Base-by-base conservation (phyloP, 225 moss, liverwort and hornwort species). In the Marchantia polymorpha region DNA sequence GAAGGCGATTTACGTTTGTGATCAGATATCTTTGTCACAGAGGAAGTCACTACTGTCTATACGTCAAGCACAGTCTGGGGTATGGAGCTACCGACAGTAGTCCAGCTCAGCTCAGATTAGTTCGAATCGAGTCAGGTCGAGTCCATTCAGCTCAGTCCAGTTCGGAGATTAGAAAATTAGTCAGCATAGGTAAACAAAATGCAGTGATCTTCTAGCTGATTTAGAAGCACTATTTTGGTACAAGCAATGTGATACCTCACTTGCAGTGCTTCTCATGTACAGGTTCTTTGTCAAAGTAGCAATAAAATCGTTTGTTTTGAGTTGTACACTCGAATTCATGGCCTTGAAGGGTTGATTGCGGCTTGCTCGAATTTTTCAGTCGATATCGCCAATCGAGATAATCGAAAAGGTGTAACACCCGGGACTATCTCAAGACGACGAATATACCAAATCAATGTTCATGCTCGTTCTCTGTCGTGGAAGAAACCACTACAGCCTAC, bases 181-280 rank as follows among this genome's bases (percentile, higher is more conserved):
- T 72, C 7, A 72, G 52, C 17, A 15, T 15, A 20, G 58, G 4
- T 14, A 14, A 58, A 17, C 16, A 15, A 58, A 19, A n/a, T n/a
- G 10, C 65, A 27, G 12, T 27, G n/a, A 65, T 71, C 49, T 71
- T 71, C 49, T 71, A 71, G 71, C 47, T 27, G 76, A 59, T 60
- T 29, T 76, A 7, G 77, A 77, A 77, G 77, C 77, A 77, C 77
- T 63, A 65, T 77, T 71, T 83, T 72, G 50, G 4, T 77, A 77
- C 31, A 66, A 72, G 63, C 46, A 52, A 49, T 65, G 77, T 84
- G 84, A 77, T 84, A 50, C 75, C 71, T 83, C 84, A 66, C 80
- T 77, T 77, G 64, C 72, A 26, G 64, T 84, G 76, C 72, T 84
- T 80, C 77, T 66, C 53, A 48, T 84, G 80, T 80, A 84, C 84